Conservation (phyloP, 768 basidiomycete species). For the Gyrodon lividus region DNA sequence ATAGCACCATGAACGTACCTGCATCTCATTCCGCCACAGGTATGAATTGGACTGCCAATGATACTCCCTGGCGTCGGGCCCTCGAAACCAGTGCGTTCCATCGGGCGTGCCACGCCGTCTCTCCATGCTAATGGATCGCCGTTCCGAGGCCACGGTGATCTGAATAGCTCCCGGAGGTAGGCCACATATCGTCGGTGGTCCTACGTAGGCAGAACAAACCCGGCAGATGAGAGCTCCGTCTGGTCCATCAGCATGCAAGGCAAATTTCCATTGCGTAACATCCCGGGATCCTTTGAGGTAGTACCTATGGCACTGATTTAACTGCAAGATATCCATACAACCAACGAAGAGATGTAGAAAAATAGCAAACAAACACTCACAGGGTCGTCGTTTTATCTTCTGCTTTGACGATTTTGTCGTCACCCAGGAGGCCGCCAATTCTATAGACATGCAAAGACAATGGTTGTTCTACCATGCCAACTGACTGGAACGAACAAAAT, state of each 20-base stretch:
- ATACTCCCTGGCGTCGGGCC: conserved; percentile 22
- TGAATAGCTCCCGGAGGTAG: conserved; percentile 6
- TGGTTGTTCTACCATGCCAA: conserved; percentile 6
- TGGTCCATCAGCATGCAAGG: conserved; percentile 18
- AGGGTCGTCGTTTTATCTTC: conserved; percentile 21
- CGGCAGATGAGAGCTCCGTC: conserved; percentile 19
- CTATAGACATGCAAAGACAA: conserved; percentile 28
- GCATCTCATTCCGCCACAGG: conserved; percentile 23
- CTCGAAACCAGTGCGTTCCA: conserved; percentile 23
- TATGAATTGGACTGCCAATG: conserved; percentile 15
- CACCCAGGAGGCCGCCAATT: conserved; percentile 23
- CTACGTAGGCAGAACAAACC: conserved; percentile 21
- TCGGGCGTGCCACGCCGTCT: conserved; percentile 9
- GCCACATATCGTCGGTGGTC: conserved; percentile 11
- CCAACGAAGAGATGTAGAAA: background rate
- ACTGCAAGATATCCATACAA: background rate
- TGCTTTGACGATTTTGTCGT: conserved; percentile 24
- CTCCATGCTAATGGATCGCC: conserved; percentile 7
- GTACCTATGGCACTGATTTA: conserved; percentile 17
- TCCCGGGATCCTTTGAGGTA: conserved; percentile 18
- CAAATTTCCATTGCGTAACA: conserved; percentile 18
- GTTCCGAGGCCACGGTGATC: conserved; percentile 16
- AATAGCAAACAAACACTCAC: conserved; percentile 14
- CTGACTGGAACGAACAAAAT: too few species aligned
- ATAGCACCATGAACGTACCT: conserved; percentile 11